Percentiles rank a stretch among this genome's conserved stretches.
Conservation (phyloP, 208 protist genomes). For the Crithidia brevicula region DNA sequence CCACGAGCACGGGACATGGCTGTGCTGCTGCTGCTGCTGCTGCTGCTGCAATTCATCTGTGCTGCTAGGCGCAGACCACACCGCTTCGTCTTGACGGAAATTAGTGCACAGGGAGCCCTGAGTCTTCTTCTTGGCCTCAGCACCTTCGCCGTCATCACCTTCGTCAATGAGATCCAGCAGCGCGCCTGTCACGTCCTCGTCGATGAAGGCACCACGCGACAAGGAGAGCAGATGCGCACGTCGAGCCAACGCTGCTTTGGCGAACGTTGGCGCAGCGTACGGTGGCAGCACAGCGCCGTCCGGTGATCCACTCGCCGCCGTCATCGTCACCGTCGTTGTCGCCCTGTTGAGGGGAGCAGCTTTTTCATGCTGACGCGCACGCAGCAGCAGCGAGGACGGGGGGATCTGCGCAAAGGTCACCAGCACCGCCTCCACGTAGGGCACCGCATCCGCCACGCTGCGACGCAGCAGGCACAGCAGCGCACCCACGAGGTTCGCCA, state of each 20-base stretch:
- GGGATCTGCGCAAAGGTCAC: conserved; percentile 37
- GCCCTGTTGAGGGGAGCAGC: neutral
- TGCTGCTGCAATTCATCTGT: neutral
- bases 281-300: neutral
- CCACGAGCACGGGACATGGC: neutral
- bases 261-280: neutral
- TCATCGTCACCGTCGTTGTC: neutral
- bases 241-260: neutral
- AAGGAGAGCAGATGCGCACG: neutral
- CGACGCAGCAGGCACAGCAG: conserved; percentile 43
- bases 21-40: neutral
- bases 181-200: neutral
- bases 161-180: neutral
- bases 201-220: neutral
- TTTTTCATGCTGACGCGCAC: neutral
- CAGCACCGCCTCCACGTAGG: conserved; percentile 44
- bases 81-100: no score
- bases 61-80: neutral
- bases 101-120: no score
- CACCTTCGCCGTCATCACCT: conserved; percentile 6
- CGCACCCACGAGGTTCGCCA: conserved; percentile 37
- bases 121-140: neutral
- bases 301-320: no score
- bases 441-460: conserved; percentile 37
- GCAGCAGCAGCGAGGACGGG: conserved; percentile 20